phyloP scores from a whole-genome alignment of 225 moss, liverwort and hornwort species.

The Pseudisothecium myosuroides region DNA sequence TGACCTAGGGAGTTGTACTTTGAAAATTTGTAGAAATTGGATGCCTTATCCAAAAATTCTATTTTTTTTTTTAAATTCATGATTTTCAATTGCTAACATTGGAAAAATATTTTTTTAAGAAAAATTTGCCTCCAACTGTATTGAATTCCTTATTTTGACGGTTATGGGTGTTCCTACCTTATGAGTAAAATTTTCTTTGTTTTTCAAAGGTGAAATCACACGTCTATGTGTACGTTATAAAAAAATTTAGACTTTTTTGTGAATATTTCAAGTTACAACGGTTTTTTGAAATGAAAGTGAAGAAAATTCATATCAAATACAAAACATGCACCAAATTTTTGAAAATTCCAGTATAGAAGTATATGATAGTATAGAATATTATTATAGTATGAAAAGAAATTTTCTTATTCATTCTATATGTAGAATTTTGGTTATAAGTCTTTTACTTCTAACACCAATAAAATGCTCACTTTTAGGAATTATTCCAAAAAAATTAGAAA shows the following conservation, averaged over 20 bases:
- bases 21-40: too few species aligned
- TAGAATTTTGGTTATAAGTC: background rate
- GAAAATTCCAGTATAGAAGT: accelerated
- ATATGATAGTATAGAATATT: too few species aligned
- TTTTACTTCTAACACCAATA: too few species aligned
- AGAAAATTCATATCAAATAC: background rate
- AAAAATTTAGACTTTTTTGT: background rate
- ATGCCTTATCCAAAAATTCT: too few species aligned
- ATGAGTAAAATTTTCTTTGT: background rate
- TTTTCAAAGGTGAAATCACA: background rate
- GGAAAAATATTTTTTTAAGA: too few species aligned
- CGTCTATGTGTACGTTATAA: background rate
- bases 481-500: background rate
- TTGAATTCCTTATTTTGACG: too few species aligned
- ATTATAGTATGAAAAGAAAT: background rate
- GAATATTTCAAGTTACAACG: background rate
- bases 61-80: too few species aligned
- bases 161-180: too few species aligned
- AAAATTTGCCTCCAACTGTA: too few species aligned
- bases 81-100: too few species aligned
- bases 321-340: background rate
- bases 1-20: too few species aligned
- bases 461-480: background rate
- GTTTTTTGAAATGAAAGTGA: background rate
- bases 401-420: background rate